phyloP scores from a whole-genome alignment of 2,329 filamentous ascomycete species.

The Trichothecium sympodiale region DNA sequence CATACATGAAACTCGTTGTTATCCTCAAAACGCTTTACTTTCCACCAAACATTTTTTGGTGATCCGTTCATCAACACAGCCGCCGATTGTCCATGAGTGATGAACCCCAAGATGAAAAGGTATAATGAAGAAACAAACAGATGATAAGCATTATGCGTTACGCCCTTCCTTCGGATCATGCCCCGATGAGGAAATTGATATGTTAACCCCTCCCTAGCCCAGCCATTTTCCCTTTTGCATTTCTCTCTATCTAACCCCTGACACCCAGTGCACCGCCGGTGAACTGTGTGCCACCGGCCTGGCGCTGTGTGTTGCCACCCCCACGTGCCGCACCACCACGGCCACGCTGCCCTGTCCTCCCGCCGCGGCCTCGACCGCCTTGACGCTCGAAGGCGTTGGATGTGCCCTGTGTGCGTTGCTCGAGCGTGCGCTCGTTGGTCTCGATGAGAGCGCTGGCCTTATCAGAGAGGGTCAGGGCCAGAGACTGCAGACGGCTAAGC shows the following conservation, averaged over 20 bases:
- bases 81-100: too few relatives aligned
- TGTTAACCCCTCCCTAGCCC: too few relatives aligned
- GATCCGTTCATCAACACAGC: too few relatives aligned
- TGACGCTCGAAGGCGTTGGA: constrained; percentile 92
- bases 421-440: constrained; percentile 91
- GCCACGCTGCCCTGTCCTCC: constrained; percentile 52
- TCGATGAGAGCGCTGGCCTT: constrained; percentile 95
- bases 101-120: too few relatives aligned
- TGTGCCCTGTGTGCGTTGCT: constrained; percentile 93
- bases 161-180: too few relatives aligned
- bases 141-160: too few relatives aligned
- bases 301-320: constrained; percentile 50
- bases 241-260: constrained; percentile 34
- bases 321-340: constrained; percentile 41
- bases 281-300: constrained; percentile 67
- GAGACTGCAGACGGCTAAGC: constrained; percentile 86
- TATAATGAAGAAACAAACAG: too few relatives aligned
- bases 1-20: too few relatives aligned
- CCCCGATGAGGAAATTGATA: too few relatives aligned
- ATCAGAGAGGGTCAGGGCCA: constrained; percentile 87
- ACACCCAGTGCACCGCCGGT: constrained; percentile 71
- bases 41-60: too few relatives aligned
- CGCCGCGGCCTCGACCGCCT: constrained; percentile 65
- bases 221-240: too few relatives aligned
- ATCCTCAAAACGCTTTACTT: too few relatives aligned